Base-by-base conservation (phyloP, 495 filamentous ascomycete genomes). In the Penicillium samsonianum region DNA sequence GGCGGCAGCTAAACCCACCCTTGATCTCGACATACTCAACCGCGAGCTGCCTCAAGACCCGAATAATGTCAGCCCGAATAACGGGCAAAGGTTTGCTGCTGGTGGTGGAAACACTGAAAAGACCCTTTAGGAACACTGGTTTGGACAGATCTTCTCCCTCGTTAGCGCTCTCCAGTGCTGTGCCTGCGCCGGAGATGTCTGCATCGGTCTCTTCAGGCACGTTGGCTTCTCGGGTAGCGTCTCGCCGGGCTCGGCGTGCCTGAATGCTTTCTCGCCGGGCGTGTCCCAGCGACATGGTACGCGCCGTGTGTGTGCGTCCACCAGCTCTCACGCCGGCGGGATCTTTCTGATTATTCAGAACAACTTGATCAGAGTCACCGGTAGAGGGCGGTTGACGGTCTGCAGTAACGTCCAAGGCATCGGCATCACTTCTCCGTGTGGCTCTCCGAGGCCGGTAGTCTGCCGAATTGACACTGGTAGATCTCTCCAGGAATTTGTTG, bases 101-200 rank as follows among this genome's bases (percentile, higher is more conserved):
- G 3, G 94, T 99, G 0, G 94, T 99, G 5, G 90, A 92, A 33
- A 98, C 94, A 67, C 92, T 97, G 78, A 99, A 99, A 23, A 99
- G 84, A 22, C 94, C 94, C 71, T 99, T 99, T 25, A 99, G 84
- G 67, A 88, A 99, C 25, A 98, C 94, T 1, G 95, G 95, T 66
- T 96, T 98, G 80, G 63, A 89, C 73, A 74, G 76, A 51, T 77
- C 74, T 65, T 81, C 75, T 76, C 80, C 57, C 71, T 82, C 62
- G 76, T 74, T 68, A 79, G 76, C 79, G 50, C 82, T 75, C 45
- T 87, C 83, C 57, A 78, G 57, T 20, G 78, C 77, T 45, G 74
- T 79, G 8, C 75, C 77, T 50, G 73, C 67, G 14, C 75, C 75
- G 9, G 77, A 74, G n/a, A 78, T 69, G 44, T 78, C 73, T 9